Base-by-base conservation (phyloP, 1,139 yeast genomes). In the Geotrichum restrictum region DNA sequence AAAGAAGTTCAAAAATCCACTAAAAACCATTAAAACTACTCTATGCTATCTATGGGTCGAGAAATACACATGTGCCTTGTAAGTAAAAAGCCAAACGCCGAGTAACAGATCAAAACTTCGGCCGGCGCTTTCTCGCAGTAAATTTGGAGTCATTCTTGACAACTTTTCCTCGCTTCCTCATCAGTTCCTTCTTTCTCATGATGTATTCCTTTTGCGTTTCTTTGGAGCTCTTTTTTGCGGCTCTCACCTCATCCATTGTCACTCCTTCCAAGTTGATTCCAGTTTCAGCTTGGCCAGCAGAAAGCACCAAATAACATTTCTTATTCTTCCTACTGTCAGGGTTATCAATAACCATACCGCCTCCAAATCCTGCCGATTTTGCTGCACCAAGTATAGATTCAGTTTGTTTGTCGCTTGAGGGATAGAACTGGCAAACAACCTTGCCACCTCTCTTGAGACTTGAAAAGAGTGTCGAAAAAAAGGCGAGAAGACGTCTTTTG, bases 341-440 rank as follows among this genome's bases (percentile, higher is more conserved):
- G 59, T 89, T 94, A 69, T 94, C 98, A 46, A 93, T 79, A 16
- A 94, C 87, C 59, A 93, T 75, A 58, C 99, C 99, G 63, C 98
- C 98, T 51, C 89, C 94, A 68, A 93, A 93, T 1, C 99, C 99
- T 0, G 98, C 87, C 4, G 87, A 83, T 68, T 89, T 91, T 3
- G 98, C 98, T 18, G 96, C 88, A 34, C 77, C 77, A 56, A 87
- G 73, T 40, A 93, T 88, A 48, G 81, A 77, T 54, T 88, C 86
- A 7, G 85, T 82, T 69, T 93, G 98, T 40, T 76, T 78, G 60
- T 93, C 96, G 67, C 88, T 86, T 69, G 84, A 82, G 10, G 99
- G 99, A 69, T 93, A 93, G 68, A 93, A 93, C 70, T 93, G 99
- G 36, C 96, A 96, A 19, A 88, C 96, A 60, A 91, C 95, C 69